A percentile compares a stretch with the other conserved stretches of the same genome.
Conservation (phyloP, 2,329 filamentous ascomycete species). For the Colletotrichum spaethianum region DNA sequence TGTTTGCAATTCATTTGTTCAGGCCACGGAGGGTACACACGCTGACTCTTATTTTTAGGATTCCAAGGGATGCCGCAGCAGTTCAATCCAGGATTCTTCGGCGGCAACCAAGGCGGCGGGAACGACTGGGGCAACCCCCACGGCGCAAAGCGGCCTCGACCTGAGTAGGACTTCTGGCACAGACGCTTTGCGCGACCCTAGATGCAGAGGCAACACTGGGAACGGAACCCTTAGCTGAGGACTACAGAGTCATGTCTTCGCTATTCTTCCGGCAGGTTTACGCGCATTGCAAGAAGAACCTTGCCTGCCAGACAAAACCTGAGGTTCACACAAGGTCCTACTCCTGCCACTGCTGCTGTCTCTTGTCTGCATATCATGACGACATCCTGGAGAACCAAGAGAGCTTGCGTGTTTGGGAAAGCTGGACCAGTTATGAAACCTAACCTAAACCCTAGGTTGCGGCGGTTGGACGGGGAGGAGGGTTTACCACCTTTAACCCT, state of each 20-base stretch:
- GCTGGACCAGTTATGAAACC: background rate
- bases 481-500: background rate
- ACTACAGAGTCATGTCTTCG: background rate
- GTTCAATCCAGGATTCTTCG: slow-evolving; percentile 83
- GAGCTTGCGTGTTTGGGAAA: too few species aligned
- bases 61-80: slow-evolving; percentile 79
- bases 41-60: slow-evolving; percentile 57
- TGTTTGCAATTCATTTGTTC: slow-evolving; percentile 13
- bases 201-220: background rate
- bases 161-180: slow-evolving; percentile 66
- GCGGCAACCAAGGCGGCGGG: slow-evolving; percentile 62
- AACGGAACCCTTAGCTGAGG: background rate
- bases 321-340: background rate
- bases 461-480: slow-evolving; percentile 11
- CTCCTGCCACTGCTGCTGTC: too few species aligned
- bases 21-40: background rate
- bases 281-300: background rate
- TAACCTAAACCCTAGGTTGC: background rate
- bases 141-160: slow-evolving; percentile 83
- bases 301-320: too few species aligned
- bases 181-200: background rate
- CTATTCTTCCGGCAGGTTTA: background rate
- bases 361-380: background rate
- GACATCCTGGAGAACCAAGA: background rate
- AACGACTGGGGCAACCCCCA: slow-evolving; percentile 85